Conservation (phyloP, 192 early-diverging fungal species). For the Coemansia sp. region DNA sequence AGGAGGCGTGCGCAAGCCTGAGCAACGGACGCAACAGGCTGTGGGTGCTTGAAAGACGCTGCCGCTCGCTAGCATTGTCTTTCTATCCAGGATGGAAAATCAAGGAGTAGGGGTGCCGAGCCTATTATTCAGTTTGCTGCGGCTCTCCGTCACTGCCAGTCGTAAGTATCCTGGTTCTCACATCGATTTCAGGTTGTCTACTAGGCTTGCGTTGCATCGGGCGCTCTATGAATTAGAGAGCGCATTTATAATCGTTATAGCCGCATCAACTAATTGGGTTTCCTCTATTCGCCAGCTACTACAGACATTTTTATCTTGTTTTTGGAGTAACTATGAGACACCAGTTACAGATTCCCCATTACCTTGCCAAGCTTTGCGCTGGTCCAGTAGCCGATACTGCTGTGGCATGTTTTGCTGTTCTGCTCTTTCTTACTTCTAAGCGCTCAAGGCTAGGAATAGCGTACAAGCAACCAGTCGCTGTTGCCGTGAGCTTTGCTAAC, state of each 20-base stretch:
- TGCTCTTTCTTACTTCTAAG: not conserved
- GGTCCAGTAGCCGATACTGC: not conserved
- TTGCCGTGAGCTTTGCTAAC: not conserved
- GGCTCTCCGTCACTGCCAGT: not conserved
- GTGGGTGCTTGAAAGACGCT: not conserved
- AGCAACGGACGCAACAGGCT: not conserved
- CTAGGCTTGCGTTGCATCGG: not conserved
- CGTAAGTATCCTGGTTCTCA: not conserved
- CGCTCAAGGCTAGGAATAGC: not conserved
- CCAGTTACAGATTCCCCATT: not conserved
- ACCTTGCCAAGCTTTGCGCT: not conserved
- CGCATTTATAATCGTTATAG: not conserved
- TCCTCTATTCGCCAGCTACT: not conserved
- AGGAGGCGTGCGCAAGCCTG: not conserved
- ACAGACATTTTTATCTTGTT: not conserved
- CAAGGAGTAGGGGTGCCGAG: not conserved
- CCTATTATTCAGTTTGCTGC: not conserved
- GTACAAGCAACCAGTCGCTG: not conserved
- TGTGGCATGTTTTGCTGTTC: not conserved
- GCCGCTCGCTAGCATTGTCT: not conserved
- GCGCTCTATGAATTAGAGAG: not conserved
- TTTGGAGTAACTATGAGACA: not conserved
- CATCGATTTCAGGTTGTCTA: not conserved
- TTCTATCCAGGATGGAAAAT: not conserved
- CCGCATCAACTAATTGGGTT: not conserved